Evolutionary conservation across 495 filamentous ascomycete genomes (phyloP), one percentile per base, ranked within the genome.

Genomic region (Apodospora peruviana): DNA sequence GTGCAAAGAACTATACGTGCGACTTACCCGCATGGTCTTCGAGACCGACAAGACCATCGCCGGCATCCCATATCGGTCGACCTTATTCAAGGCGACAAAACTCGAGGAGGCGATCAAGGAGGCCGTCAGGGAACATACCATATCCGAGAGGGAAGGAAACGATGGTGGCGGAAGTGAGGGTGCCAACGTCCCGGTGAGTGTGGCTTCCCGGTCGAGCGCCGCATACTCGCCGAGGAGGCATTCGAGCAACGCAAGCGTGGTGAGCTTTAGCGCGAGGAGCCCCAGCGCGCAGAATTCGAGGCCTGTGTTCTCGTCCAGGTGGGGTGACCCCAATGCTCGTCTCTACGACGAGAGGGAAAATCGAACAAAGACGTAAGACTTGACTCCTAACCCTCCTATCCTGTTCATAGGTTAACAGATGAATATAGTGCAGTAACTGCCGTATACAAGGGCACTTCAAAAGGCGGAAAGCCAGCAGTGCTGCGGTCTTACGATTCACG

Each of bases 21-120:
- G 87, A 47, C 87, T 98, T 77, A 98, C 93, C 34, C 83, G 85
- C 55, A 83, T 83, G 60, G 94, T 97, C 0, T 98, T 98, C 54
- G 90, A 96, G 67, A 96, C 93, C 9, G 94, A 98, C 70, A 98
- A 98, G 71, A 97, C 91, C 5, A 81, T 98, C 51, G 88, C 86
- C 16, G 93, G 91, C 12, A 93, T 98, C 46, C 93, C 91, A 0
- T 95, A 93, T 58, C 82, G 87, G 20, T 90, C 87, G 16, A 97
- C 93, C 0, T 64, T 97, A 37, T 97, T 96, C 79, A 98, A 98
- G 71, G 91, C 93, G 5, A 91, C 87, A 7, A 91, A 88, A 59
- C 74, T 98, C 45, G 94, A 97, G 61, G 90, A 96, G 53, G 94
- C 90, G 0, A 97, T 98, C 60, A 80, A 79, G 59, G 85, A 94